phyloP scores from a whole-genome alignment of 306 rosid species.

The Acacia acuminata region DNA sequence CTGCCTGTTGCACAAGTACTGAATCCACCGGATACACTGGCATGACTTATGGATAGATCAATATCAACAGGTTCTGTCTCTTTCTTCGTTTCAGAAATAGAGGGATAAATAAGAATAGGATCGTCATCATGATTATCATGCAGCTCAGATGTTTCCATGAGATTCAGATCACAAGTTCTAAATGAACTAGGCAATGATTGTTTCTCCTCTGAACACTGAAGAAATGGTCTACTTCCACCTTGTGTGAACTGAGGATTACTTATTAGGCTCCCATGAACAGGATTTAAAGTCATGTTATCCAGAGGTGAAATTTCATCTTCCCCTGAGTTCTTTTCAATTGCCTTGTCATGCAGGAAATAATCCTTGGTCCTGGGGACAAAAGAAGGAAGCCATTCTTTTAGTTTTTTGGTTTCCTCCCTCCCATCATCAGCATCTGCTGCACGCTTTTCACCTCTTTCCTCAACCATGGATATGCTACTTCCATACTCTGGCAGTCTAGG shows the following conservation, averaged over 20 bases:
- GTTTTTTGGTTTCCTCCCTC: slow-evolving; percentile 58
- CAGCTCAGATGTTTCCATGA: slow-evolving; percentile 74
- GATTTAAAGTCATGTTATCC: slow-evolving; percentile 40
- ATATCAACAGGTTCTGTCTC: slow-evolving; percentile 51
- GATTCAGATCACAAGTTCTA: slow-evolving; percentile 96
- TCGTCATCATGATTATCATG: slow-evolving; percentile 69
- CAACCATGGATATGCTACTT: slow-evolving; percentile 43
- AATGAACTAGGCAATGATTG: slow-evolving; percentile 69
- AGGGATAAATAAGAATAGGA: slow-evolving; percentile 49
- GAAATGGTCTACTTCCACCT: slow-evolving; percentile 49
- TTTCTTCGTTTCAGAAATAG: slow-evolving; percentile 60
- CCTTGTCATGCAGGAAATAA: slow-evolving; percentile 50
- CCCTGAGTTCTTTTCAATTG: slow-evolving; percentile 47
- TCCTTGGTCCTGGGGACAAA: slow-evolving; percentile 49
- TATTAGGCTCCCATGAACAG: slow-evolving; percentile 50
- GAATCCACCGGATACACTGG: slow-evolving; percentile 53
- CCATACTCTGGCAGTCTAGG: slow-evolving; percentile 43
- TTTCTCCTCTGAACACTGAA: slow-evolving; percentile 64
- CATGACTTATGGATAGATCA: slow-evolving; percentile 68
- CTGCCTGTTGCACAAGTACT: slow-evolving; percentile 46
- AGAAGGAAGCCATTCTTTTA: slow-evolving; percentile 65
- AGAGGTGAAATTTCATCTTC: slow-evolving; percentile 42
- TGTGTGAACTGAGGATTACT: slow-evolving; percentile 49
- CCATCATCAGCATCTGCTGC: slow-evolving; percentile 50
- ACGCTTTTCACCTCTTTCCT: slow-evolving; percentile 75